Conservation (phyloP, 352 stramenopile genomes). For the Phytopythium aichiense region DNA sequence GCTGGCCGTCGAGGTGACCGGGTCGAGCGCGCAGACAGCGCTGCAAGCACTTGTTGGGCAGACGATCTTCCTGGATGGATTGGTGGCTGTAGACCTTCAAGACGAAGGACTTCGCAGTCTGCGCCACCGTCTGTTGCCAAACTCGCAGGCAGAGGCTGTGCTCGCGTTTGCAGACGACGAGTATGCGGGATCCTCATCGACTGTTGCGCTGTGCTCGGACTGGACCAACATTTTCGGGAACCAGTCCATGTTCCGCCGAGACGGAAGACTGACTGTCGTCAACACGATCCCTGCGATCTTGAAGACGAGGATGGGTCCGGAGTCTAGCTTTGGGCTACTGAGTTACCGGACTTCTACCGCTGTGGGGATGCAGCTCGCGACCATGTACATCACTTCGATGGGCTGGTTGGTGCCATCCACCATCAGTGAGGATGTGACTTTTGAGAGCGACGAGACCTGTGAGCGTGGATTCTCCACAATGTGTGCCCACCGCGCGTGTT, state of each 20-base stretch:
- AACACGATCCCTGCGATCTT: slow-evolving; percentile 44
- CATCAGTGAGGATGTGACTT: slow-evolving; percentile 6
- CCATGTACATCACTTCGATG: slow-evolving; percentile 28
- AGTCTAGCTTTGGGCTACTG: not conserved
- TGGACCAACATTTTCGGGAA: slow-evolving; percentile 61
- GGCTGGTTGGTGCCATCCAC: slow-evolving; percentile 48
- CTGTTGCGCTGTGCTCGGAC: slow-evolving; percentile 59
- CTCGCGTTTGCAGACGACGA: slow-evolving; percentile 33
- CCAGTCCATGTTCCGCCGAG: slow-evolving; percentile 44
- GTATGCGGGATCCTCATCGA: slow-evolving; percentile 11
- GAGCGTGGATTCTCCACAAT: slow-evolving; percentile 42
- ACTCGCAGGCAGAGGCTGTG: slow-evolving; percentile 5
- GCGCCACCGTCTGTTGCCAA: slow-evolving; percentile 6
- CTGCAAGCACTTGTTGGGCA: slow-evolving; percentile 43
- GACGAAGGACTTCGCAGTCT: slow-evolving; percentile 21
- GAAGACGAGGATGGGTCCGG: slow-evolving; percentile 11
- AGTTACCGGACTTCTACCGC: not conserved
- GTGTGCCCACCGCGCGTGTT: slow-evolving; percentile 31
- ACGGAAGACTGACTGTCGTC: slow-evolving; percentile 36
- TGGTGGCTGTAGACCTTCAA: slow-evolving; percentile 44
- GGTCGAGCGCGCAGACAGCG: slow-evolving; percentile 35
- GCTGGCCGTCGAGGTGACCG: slow-evolving; percentile 48
- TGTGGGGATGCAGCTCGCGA: slow-evolving; percentile 12
- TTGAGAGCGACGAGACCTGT: slow-evolving; percentile 37
- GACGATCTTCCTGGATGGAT: slow-evolving; percentile 44